Conservation (phyloP, 352 stramenopile species). For the Globisporangium orthogonon region DNA sequence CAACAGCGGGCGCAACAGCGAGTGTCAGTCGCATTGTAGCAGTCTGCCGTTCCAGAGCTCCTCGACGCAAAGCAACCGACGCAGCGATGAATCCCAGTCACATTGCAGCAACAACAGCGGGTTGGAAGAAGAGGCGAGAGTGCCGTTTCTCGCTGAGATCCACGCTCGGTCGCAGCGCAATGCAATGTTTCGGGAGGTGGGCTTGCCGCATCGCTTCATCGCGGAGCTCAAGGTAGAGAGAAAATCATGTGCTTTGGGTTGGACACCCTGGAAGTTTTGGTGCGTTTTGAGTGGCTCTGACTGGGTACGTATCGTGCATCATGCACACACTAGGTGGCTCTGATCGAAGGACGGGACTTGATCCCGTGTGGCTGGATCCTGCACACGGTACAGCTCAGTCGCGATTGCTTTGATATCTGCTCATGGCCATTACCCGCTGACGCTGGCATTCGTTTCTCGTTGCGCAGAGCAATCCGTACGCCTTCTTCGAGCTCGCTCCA, state of each 20-base stretch:
- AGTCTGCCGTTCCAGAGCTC: background rate
- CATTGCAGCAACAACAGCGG: background rate
- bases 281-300: background rate
- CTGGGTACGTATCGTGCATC: background rate
- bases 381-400: constrained; percentile 28
- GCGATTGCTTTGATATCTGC: too few species aligned
- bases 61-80: background rate
- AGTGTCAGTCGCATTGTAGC: background rate
- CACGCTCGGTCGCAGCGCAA: constrained; percentile 73
- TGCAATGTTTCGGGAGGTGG: constrained; percentile 69
- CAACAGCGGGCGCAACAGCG: background rate
- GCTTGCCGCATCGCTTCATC: constrained; percentile 70
- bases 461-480: constrained; percentile 61
- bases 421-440: background rate
- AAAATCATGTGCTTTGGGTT: background rate
- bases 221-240: constrained; percentile 42
- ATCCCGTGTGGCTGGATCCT: constrained; percentile 61
- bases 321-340: constrained; percentile 26
- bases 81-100: background rate
- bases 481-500: constrained; percentile 60
- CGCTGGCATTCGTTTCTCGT: background rate
- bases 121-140: constrained; percentile 33
- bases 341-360: constrained; percentile 68
- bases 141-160: constrained; percentile 57
- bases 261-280: background rate